Evolutionary conservation across 2,329 filamentous ascomycete species (phyloP), one percentile per base, ranked within the genome.

Genomic region (Berkeleyomyces basicola): DNA sequence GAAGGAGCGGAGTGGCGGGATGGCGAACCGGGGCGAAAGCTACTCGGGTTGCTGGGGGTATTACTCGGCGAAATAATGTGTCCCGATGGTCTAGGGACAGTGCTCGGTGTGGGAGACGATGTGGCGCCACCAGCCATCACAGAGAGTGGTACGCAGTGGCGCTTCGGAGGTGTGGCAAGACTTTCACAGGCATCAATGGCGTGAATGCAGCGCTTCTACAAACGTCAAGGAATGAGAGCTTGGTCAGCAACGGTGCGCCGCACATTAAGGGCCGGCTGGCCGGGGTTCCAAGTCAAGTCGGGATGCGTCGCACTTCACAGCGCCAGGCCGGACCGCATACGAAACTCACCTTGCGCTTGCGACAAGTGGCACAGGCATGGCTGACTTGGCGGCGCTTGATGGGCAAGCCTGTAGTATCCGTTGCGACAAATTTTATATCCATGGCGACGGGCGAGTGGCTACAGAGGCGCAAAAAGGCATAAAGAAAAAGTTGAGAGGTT

Each of bases 301-400:
- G 10, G 44, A n/a, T 7, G 11, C n/a, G 23, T 14, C 23, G 7
- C n/a, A 23, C 5, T 6, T 47, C 44, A 47, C 44, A 23, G 42
- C 42, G 42, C 9, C 42, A 6, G 42, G 42, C 6, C 9, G 42
- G 10, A 46, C 11, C n/a, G 7, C 44, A 47, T 42, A 39, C 36
- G 58, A 46, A 39, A 59, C 69, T 57, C 59, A 79, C 78, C 74
- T 83, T 83, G 65, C 78, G 78, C 58, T 76, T 77, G 3, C 81
- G 77, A 66, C 82, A 84, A 1, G 73, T 71, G 0, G 75, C 73
- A 66, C 82, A 84, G 3, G 82, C 82, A 39, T 82, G 80, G 63
- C 77, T 76, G 31, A 82, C 79, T 68, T 84, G 82, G 66, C 81
- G 81, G 59, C 81, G 73, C 72, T 84, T 84, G 62, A 81, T 73